Conservation (phyloP, 208 protist genomes). For the Phytomonas sp. region DNA sequence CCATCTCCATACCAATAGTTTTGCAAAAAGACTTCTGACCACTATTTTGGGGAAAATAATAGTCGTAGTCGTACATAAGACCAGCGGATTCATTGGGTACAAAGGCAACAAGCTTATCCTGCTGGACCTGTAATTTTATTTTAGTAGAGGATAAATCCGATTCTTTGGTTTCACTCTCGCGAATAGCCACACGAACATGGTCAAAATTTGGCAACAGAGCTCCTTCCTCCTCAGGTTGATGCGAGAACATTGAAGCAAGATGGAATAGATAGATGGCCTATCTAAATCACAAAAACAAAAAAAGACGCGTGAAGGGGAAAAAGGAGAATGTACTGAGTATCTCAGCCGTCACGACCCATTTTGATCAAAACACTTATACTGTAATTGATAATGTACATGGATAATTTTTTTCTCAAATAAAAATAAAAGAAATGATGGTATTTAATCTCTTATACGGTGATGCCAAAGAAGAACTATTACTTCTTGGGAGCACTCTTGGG, state of each 20-base stretch:
- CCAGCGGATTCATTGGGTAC: conserved; percentile 43
- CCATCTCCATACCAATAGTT: conserved; percentile 81
- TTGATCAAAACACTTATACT: background rate
- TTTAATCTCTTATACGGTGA: conserved; percentile 4
- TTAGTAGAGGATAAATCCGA: conserved; percentile 47
- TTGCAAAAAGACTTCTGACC: conserved; percentile 65
- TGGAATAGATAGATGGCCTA: conserved; percentile 3
- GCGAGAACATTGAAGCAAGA: conserved; percentile 1
- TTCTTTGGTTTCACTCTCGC: conserved; percentile 62
- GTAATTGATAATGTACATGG: background rate
- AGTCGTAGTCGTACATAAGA: conserved; percentile 89
- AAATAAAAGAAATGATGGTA: conserved; percentile 13
- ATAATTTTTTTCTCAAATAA: conserved; percentile 8
- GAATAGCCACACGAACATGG: conserved; percentile 65
- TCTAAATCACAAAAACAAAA: conserved; percentile 9
- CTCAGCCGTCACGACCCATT: background rate
- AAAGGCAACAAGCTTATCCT: conserved; percentile 79
- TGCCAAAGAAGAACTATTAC: conserved; percentile 20
- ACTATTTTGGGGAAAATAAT: conserved; percentile 73
- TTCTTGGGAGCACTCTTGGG: conserved; percentile 80
- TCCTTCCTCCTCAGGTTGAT: background rate
- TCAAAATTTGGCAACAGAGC: conserved; percentile 29
- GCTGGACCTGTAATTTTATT: conserved; percentile 46
- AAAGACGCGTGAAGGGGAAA: conserved; percentile 9
- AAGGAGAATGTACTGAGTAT: conserved; percentile 4